These are phyloP conservation scores for Suhomyces coccinellae DNA, from an alignment of 1,139 yeast species.

Conservation along the genomic window DNA sequence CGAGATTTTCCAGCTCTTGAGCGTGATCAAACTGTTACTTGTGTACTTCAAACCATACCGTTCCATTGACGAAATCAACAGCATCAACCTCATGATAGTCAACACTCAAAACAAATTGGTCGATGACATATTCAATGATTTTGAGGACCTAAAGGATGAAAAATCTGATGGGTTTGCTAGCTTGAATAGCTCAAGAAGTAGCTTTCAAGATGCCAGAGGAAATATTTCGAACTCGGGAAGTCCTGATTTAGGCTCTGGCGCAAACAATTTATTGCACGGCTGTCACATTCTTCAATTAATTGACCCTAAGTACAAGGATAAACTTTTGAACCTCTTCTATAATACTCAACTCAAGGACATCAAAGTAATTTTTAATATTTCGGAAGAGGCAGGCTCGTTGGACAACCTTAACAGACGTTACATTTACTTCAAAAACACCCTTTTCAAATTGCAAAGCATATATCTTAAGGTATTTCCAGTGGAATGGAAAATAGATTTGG, in stretches of 20 bases:
- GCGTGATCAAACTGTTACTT: constrained; percentile 78
- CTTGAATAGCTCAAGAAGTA: constrained; percentile 4
- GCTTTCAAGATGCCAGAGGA: constrained; percentile 4
- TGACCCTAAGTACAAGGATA: constrained; percentile 59
- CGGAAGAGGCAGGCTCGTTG: constrained; percentile 91
- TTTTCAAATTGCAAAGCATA: constrained; percentile 58
- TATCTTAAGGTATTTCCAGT: constrained; percentile 61
- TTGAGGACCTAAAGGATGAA: constrained; percentile 43
- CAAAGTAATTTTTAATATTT: constrained; percentile 65
- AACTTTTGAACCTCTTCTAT: constrained; percentile 74
- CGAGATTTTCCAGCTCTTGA: constrained; percentile 65
- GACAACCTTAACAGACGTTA: constrained; percentile 83
- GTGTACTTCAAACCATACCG: constrained; percentile 78
- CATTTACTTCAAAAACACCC: constrained; percentile 73
- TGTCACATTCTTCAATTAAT: constrained; percentile 72
- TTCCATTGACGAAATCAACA: constrained; percentile 79
- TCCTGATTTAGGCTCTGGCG: background rate
- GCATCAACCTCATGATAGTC: constrained; percentile 61
- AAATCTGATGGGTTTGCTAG: background rate
- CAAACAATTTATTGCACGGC: constrained; percentile 47
- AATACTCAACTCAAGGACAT: constrained; percentile 72
- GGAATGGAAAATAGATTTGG: constrained; percentile 69
- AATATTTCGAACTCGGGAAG: background rate
- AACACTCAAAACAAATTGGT: constrained; percentile 65
- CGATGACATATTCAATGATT: constrained; percentile 75